Conservation (phyloP, 1,139 yeast species). For the Hansenula sp. region DNA sequence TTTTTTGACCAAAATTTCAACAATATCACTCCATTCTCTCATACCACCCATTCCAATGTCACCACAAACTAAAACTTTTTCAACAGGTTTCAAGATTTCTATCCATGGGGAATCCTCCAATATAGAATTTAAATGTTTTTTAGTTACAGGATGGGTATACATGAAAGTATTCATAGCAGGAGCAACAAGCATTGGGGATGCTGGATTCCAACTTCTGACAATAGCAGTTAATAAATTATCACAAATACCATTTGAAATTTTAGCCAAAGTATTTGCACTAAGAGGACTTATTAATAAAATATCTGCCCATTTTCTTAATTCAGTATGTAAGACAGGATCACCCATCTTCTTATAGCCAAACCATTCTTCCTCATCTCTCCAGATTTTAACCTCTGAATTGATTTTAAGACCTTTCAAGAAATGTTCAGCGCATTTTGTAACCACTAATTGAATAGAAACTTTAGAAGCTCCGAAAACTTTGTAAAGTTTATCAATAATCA, state of each 20-base stretch:
- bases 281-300: constrained; percentile 86
- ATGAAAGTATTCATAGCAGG: constrained; percentile 98
- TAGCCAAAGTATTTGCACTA: constrained; percentile 90
- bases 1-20: constrained; percentile 65
- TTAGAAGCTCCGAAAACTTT: constrained; percentile 69
- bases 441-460: constrained; percentile 79
- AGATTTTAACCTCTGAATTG: constrained; percentile 78
- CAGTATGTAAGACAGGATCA: constrained; percentile 78
- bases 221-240: constrained; percentile 85
- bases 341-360: constrained; percentile 47
- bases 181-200: constrained; percentile 80
- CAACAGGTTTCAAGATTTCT: constrained; percentile 86
- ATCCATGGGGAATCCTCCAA: constrained; percentile 65
- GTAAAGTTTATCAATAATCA: constrained; percentile 77
- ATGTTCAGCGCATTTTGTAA: constrained; percentile 80
- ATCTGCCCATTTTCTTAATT: constrained; percentile 94
- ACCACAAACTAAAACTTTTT: constrained; percentile 90
- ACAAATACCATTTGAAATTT: constrained; percentile 85
- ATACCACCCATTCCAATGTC: constrained; percentile 98
- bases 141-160: constrained; percentile 93
- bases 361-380: constrained; percentile 97
- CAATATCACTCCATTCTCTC: constrained; percentile 95
- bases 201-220: constrained; percentile 89
- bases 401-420: constrained; percentile 76
- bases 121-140: constrained; percentile 67